Conservation (phyloP, 257 asterid species). For the Solanum stenotomum region DNA sequence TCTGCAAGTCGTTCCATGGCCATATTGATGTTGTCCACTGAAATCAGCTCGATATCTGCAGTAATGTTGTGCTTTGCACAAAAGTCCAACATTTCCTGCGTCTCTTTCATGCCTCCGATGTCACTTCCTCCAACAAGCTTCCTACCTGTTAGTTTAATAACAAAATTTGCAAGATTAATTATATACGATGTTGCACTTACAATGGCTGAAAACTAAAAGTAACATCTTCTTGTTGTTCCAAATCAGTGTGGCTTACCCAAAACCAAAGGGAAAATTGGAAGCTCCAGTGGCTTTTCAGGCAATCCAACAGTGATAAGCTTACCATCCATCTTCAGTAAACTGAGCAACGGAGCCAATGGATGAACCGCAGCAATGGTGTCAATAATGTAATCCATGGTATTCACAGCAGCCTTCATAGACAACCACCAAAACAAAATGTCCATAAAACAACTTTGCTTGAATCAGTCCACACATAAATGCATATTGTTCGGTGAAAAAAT, state of each 20-base stretch:
- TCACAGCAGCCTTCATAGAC: slow-evolving; percentile 34
- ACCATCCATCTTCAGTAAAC: slow-evolving; percentile 46
- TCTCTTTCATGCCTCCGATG: slow-evolving; percentile 56
- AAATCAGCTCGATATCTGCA: slow-evolving; percentile 43
- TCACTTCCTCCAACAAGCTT: slow-evolving; percentile 56
- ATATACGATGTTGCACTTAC: background rate
- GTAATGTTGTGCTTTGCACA: slow-evolving; percentile 47
- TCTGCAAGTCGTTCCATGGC: slow-evolving; percentile 54
- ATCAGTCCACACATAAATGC: background rate
- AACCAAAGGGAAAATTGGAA: slow-evolving; percentile 48
- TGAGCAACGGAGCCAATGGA: slow-evolving; percentile 35
- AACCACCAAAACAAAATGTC: background rate
- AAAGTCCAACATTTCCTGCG: slow-evolving; percentile 61
- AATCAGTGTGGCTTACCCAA: slow-evolving; percentile 23
- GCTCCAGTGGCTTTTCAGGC: slow-evolving; percentile 51
- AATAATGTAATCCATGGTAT: slow-evolving; percentile 59
- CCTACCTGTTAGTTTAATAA: slow-evolving; percentile 26
- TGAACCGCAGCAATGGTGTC: slow-evolving; percentile 43
- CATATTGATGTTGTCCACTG: slow-evolving; percentile 26
- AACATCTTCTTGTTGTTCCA: background rate
- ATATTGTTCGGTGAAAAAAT: background rate
- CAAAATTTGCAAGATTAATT: background rate
- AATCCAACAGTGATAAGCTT: slow-evolving; percentile 50
- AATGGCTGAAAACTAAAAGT: background rate
- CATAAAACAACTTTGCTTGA: background rate